Percentiles rank a stretch among this genome's conserved stretches.
These are phyloP conservation scores for Danielia reshetovae DNA, from an alignment of 805 yeast genomes.

Conservation along the genomic window DNA sequence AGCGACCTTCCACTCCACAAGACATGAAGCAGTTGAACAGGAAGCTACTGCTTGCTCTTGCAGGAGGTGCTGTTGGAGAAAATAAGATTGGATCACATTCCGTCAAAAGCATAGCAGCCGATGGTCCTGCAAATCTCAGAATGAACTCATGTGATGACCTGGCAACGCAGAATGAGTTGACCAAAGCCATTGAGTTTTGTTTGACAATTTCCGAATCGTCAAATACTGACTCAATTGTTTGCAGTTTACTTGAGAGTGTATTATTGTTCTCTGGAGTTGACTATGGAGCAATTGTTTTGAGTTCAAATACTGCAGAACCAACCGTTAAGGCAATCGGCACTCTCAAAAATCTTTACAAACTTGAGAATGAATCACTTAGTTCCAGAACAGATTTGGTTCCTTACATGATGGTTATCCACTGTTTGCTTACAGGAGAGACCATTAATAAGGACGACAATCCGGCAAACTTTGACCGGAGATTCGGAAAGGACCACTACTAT, in stretches of 20 bases:
- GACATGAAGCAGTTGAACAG: conserved; percentile 1
- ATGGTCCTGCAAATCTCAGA: not conserved
- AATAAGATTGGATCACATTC: not conserved
- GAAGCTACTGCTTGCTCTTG: not conserved
- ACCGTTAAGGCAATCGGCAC: conserved; percentile 27
- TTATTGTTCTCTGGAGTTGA: conserved; percentile 32
- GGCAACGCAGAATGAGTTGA: conserved; percentile 13
- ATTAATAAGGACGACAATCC: conserved; percentile 34
- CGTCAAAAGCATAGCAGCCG: not conserved
- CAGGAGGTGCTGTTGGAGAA: too few relatives aligned
- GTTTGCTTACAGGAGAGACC: conserved; percentile 32
- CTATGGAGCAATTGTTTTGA: conserved; percentile 30
- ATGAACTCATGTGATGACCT: not conserved
- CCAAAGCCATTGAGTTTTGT: conserved; percentile 42
- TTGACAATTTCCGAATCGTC: conserved; percentile 47
- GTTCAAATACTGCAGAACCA: conserved; percentile 19
- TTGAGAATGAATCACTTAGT: conserved; percentile 31
- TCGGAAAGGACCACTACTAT: conserved; percentile 41
- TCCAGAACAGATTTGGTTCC: conserved; percentile 44
- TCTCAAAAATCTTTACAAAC: conserved; percentile 18
- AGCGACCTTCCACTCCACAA: not conserved
- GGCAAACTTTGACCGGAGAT: conserved; percentile 27
- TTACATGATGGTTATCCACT: conserved; percentile 32
- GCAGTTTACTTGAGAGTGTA: conserved; percentile 36
- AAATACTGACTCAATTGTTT: conserved; percentile 32